phyloP scores from a whole-genome alignment of 805 yeast genomes.

The Diddensiella transvaalensis region DNA sequence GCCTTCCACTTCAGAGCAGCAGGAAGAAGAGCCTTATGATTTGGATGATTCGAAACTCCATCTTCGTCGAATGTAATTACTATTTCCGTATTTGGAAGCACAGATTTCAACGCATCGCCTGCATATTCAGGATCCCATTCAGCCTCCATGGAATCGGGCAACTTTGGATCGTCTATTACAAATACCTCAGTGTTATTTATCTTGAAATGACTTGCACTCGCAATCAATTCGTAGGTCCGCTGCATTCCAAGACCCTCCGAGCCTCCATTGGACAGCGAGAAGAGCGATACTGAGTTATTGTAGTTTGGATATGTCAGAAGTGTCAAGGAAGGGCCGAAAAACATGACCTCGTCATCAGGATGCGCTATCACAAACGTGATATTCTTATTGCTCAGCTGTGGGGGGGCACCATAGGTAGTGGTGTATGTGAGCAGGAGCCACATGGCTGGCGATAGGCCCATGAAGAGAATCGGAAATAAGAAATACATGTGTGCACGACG shows the following conservation, averaged over 20 bases:
- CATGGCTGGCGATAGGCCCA: conserved; percentile 15
- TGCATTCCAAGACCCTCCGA: conserved; percentile 66
- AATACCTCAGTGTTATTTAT: conserved; percentile 37
- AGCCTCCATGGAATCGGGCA: conserved; percentile 64
- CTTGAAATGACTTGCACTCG: conserved; percentile 47
- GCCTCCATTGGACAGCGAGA: conserved; percentile 78
- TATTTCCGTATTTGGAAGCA: conserved; percentile 31
- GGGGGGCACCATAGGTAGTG: conserved; percentile 14
- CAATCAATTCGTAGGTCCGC: conserved; percentile 56
- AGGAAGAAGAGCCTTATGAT: conserved; percentile 49
- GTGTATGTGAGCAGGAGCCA: conserved; percentile 13
- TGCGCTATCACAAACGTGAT: conserved; percentile 69
- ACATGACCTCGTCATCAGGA: conserved; percentile 99
- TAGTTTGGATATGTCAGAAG: conserved; percentile 47
- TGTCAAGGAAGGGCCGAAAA: conserved; percentile 76
- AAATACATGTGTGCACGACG: conserved; percentile 1
- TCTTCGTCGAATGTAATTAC: conserved; percentile 73
- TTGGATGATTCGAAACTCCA: conserved; percentile 87
- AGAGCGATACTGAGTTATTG: conserved; percentile 50
- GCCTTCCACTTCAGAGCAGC: conserved; percentile 25
- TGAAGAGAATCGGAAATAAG: conserved; percentile 13
- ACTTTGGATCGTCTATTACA: conserved; percentile 45
- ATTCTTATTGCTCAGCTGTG: conserved; percentile 22
- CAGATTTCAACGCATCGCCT: conserved; percentile 34
- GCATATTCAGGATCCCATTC: conserved; percentile 58